A percentile compares a stretch with the other conserved stretches of the same genome.
These are phyloP conservation scores for Cucumis sativus DNA, from an alignment of 306 rosid genomes.

Conservation along the genomic window Cucumber_9930_V3 NC_026661.2:14162001-14162500, in stretches of 20 bases:
- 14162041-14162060: constrained; percentile 90
- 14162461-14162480: neutral
- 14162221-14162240: neutral
- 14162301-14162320: too few relatives aligned
- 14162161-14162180: constrained; percentile 44
- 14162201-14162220: constrained; percentile 85
- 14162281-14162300: too few relatives aligned
- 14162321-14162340: too few relatives aligned
- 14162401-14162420: neutral
- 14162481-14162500: too few relatives aligned
- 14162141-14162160: constrained; percentile 46
- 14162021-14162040: constrained; percentile 90
- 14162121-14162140: constrained; percentile 92
- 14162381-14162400: neutral
- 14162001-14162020: constrained; percentile 75
- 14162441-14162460: neutral
- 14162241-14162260: neutral
- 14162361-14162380: neutral
- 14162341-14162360: too few relatives aligned
- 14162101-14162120: constrained; percentile 71
- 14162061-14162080: constrained; percentile 69
- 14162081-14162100: constrained; percentile 87
- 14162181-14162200: constrained; percentile 89
- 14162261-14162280: neutral
- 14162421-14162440: too few relatives aligned